phyloP scores from a whole-genome alignment of 148 eudicot species.

The Cornus suecica region DNA sequence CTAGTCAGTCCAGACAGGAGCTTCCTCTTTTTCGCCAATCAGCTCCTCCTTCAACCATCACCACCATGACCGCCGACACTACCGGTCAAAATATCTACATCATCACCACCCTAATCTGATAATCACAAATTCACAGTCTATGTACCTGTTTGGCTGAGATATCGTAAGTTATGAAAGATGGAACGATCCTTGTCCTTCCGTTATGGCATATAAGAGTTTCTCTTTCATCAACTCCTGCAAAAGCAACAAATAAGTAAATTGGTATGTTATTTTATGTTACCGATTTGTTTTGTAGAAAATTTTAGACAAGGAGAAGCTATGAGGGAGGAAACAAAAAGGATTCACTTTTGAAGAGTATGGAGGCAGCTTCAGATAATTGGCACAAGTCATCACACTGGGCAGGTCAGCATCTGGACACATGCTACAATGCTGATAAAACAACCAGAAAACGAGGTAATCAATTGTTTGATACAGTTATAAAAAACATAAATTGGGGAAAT shows the following conservation, averaged over 20 bases:
- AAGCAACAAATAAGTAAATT: slow-evolving; percentile 1
- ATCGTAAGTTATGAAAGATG: slow-evolving; percentile 61
- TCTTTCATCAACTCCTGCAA: slow-evolving; percentile 83
- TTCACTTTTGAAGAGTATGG: slow-evolving; percentile 84
- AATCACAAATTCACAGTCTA: slow-evolving; percentile 44
- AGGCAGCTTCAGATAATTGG: slow-evolving; percentile 92
- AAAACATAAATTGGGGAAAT: neutral
- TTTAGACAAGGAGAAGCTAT: neutral
- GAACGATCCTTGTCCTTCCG: slow-evolving; percentile 96
- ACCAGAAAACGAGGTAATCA: slow-evolving; percentile 6
- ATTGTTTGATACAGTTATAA: neutral
- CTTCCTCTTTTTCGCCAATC: slow-evolving; percentile 14
- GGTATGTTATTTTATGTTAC: neutral
- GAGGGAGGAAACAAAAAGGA: neutral
- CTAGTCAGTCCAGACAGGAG: slow-evolving; percentile 7
- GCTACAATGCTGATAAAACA: slow-evolving; percentile 54
- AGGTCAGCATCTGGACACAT: slow-evolving; percentile 61
- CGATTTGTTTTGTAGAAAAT: neutral
- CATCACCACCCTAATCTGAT: slow-evolving; percentile 29
- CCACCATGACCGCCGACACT: too few relatives aligned
- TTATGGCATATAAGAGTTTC: slow-evolving; percentile 81
- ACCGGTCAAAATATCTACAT: slow-evolving; percentile 1
- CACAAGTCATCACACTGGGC: slow-evolving; percentile 99
- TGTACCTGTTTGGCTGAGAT: slow-evolving; percentile 15
- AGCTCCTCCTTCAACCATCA: neutral